Percentiles rank a stretch among this genome's conserved stretches.
phyloP scores from a whole-genome alignment of 2,329 filamentous ascomycete species.

The Mollisiaceae sp. region DNA sequence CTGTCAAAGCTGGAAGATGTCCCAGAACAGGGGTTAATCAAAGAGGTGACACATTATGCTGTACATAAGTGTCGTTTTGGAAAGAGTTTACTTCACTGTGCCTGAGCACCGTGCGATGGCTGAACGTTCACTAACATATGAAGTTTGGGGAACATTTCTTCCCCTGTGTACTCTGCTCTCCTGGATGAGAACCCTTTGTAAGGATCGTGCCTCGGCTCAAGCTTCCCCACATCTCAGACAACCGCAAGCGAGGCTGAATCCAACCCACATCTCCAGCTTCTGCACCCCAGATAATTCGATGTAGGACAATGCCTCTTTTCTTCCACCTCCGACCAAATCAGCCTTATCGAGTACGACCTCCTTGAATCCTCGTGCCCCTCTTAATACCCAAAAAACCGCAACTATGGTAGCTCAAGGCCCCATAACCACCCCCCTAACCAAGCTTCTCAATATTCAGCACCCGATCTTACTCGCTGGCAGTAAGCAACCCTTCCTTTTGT shows the following conservation, averaged over 20 bases:
- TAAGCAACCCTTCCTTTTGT: no score
- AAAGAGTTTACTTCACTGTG: no score
- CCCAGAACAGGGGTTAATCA: no score
- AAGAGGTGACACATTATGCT: no score
- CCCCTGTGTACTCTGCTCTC: no score
- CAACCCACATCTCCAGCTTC: neutral
- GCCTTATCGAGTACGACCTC: neutral
- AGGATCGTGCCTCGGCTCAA: neutral
- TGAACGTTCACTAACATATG: neutral
- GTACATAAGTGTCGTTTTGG: no score
- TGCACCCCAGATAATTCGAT: slow-evolving; percentile 6
- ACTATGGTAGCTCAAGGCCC: slow-evolving; percentile 30
- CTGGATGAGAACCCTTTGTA: neutral
- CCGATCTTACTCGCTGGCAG: slow-evolving; percentile 91
- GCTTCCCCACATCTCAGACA: slow-evolving; percentile 1
- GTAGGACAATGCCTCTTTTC: neutral
- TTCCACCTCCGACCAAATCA: neutral
- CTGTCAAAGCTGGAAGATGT: no score
- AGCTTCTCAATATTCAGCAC: slow-evolving; percentile 81
- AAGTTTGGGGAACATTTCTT: neutral
- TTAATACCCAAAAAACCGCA: neutral
- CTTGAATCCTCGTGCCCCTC: neutral
- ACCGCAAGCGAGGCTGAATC: neutral
- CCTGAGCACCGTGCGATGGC: no score
- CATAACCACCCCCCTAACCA: slow-evolving; percentile 78